phyloP scores from a whole-genome alignment of 257 asterid genomes.

The Coffea eugenioides region DNA sequence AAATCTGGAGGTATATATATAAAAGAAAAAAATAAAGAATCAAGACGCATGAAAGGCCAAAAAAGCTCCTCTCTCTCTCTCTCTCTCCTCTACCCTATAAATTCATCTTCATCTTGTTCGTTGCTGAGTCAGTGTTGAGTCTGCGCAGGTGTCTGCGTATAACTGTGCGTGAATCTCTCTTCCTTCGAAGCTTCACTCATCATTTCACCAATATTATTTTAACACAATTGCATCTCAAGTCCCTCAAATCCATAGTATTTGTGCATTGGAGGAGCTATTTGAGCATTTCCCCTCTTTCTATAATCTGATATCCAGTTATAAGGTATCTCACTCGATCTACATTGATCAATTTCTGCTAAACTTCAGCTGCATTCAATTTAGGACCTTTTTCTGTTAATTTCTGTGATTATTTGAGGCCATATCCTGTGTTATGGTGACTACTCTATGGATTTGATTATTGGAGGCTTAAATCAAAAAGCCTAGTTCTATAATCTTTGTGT shows the following conservation, averaged over 20 bases:
- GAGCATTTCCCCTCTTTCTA: background rate
- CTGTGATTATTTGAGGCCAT: background rate
- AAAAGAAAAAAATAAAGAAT: background rate
- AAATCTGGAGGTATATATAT: constrained; percentile 21
- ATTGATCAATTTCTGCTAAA: constrained; percentile 28
- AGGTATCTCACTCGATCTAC: constrained; percentile 41
- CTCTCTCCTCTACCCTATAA: constrained; percentile 24
- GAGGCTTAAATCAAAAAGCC: background rate
- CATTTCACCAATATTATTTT: background rate
- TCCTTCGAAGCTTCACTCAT: background rate
- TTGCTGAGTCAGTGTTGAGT: background rate
- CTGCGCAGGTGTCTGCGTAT: background rate
- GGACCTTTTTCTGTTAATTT: background rate
- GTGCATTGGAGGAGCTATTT: background rate
- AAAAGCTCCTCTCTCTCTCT: constrained; percentile 16
- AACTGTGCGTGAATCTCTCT: constrained; percentile 7
- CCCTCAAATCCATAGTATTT: background rate
- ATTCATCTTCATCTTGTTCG: constrained; percentile 28
- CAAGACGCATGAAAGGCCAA: background rate
- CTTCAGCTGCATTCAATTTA: constrained; percentile 13
- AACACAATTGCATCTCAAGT: constrained; percentile 1
- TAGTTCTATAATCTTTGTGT: background rate
- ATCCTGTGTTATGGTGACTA: background rate
- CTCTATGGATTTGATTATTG: no score
- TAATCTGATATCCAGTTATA: constrained; percentile 5